These are phyloP conservation scores for Xylaria sp. DNA, from an alignment of 2,329 filamentous ascomycete species.

Conservation along the genomic window DNA sequence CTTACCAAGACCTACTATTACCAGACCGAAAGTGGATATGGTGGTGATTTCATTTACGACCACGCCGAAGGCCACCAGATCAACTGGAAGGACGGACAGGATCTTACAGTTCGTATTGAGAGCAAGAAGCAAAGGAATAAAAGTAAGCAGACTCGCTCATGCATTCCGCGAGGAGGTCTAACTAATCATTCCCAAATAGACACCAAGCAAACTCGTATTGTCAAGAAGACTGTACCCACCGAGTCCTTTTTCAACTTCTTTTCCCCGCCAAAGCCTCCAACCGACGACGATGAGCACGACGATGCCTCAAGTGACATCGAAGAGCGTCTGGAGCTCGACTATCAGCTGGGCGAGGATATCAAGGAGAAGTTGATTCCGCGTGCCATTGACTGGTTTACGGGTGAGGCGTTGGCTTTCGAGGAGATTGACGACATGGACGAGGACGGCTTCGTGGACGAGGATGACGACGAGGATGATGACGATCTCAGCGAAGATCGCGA, in stretches of 20 bases:
- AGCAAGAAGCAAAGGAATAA: slow-evolving; percentile 99
- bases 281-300: slow-evolving; percentile 73
- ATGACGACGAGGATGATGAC: slow-evolving; percentile 88
- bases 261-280: slow-evolving; percentile 88
- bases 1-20: slow-evolving; percentile 99
- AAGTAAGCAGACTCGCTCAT: slow-evolving; percentile 70
- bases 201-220: slow-evolving; percentile 98
- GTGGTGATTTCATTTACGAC: slow-evolving; percentile 99
- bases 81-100: slow-evolving; percentile 93
- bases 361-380: slow-evolving; percentile 99
- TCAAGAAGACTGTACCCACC: slow-evolving; percentile 98
- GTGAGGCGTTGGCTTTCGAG: slow-evolving; percentile 96
- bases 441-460: slow-evolving; percentile 87
- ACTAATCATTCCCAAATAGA: slow-evolving; percentile 63
- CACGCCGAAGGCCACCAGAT: slow-evolving; percentile 99
- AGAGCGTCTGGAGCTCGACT: slow-evolving; percentile 97
- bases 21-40: slow-evolving; percentile 98
- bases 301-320: slow-evolving; percentile 86
- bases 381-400: slow-evolving; percentile 99
- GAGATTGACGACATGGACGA: slow-evolving; percentile 87
- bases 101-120: slow-evolving; percentile 93
- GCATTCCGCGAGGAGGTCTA: neutral
- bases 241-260: slow-evolving; percentile 99
- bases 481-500: slow-evolving; percentile 80
- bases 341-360: slow-evolving; percentile 98